Evolutionary conservation across 805 yeast species (phyloP), one percentile per base, ranked within the genome.

Genomic region (Kluyveromyces nonfermentans): DNA sequence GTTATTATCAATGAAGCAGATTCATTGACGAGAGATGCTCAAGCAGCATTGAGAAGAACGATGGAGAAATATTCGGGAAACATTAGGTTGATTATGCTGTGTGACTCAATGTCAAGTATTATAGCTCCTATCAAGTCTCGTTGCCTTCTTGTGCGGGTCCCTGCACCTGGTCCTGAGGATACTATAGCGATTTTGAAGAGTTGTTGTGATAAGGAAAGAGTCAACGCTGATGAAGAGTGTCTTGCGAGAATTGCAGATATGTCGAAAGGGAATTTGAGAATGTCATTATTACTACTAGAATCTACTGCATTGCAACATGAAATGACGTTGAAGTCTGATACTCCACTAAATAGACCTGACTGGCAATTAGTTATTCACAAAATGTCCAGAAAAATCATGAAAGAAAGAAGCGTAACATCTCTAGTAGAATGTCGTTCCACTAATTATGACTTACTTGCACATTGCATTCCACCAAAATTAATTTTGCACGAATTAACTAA

Each of bases 51-150:
- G 48, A 79, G 97, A 73, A 75, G 97, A 64, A 89, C 96, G 1
- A 89, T 89, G 96, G 97, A 89, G 60, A 89, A 87, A 60, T 89
- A 87, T 63, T 85, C 97, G 1, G 74, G 82, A 19, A 89, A 87
- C 57, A 78, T 93, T 52, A 75, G 99, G 48, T 69, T 93, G 49
- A 76, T 93, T 31, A 68, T 93, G 68, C 73, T 93, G 17, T 85
- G 96, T 53, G 90, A 87, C 59, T 78, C 96, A 2, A 85, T 95
- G 20, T 85, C 96, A 18, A 85, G 85, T 50, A 89, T 93, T 46
- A 90, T 93, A 47, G 81, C 87, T 2, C 99, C 99, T 9, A 93
- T 93, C 50, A 83, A 85, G 56, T 89, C 97, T 19, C 82, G 99
- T 67, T 88, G 97, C 7, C 67, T 93, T 42, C 70, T 90, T 46